Base-by-base conservation (phyloP, 257 asterid species). In the Mitragyna speciosa region DNA sequence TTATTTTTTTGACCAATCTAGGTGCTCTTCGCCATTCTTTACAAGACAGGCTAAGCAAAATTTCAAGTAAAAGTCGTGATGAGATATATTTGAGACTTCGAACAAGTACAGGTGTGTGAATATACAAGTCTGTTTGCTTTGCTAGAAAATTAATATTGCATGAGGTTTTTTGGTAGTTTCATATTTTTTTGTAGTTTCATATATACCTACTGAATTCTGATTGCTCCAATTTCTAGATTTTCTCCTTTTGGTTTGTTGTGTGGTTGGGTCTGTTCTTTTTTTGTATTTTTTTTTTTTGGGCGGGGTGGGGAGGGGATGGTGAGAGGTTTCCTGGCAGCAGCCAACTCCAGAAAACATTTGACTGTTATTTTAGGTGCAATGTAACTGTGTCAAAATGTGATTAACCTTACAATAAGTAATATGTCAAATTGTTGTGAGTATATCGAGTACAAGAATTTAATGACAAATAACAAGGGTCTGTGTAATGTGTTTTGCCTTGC, bases 11-110 rank as follows among this genome's bases (percentile, higher is more conserved):
- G 76, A 58, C 82, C 83, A 51, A 75, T 76, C 30, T 82, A 96
- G 99, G 99, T 89, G 96, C 98, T 51, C 98, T 96, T 81, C 90
- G 98, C 43, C 98, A 89, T 90, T 94, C 99, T 65, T 87, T 96
- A 75, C 97, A 96, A 82, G 99, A 96, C 69, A 86, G 97, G 82
- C 85, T 96, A 80, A 89, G 99, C 87, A 96, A 92, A 88, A 88
- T 84, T 52, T 91, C 99, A 8, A 91, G 97, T 75, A 96, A 96
- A 87, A 90, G 92, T 79, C 94, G 91, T 17, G 98, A 94, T 82
- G 99, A 96, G 87, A 96, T 94, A 83, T 88, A 90, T 84, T 86
- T 96, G 87, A 94, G 89, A 89, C 97, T 96, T 82, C 95, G 94
- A 28, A 96, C 99, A 75, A 94, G 99, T 89, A 94, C 99, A 84